Conservation (phyloP, 176 grass and related monocot genomes). For the Melocanna baccifera region DNA sequence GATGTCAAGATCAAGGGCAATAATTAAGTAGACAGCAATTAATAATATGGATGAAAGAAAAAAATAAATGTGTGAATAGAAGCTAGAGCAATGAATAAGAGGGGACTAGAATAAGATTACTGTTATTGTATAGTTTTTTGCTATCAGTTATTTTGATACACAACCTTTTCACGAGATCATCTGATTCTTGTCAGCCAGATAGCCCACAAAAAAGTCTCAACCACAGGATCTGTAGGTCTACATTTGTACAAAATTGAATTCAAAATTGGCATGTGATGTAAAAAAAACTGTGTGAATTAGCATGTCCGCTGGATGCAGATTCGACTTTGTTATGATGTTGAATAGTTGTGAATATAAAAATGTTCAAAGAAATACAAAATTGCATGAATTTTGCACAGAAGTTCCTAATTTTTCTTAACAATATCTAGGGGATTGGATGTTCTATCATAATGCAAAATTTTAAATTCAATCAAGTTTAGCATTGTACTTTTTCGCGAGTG, state of each 20-base stretch:
- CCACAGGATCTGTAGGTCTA: not conserved
- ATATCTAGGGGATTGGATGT: not conserved
- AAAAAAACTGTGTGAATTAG: not conserved
- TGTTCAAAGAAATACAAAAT: not conserved
- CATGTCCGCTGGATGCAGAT: not conserved
- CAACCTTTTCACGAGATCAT: not conserved
- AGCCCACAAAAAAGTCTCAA: not conserved
- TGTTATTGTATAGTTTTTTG: too few relatives aligned
- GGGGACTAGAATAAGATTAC: too few relatives aligned
- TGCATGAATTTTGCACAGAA: not conserved
- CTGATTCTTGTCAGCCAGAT: not conserved
- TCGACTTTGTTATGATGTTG: not conserved
- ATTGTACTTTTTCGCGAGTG: too few relatives aligned
- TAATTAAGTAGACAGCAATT: not conserved
- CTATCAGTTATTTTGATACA: not conserved
- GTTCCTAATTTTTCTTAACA: not conserved
- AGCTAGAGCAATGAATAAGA: too few relatives aligned
- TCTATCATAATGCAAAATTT: too few relatives aligned
- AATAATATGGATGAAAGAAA: too few relatives aligned
- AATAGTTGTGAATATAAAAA: not conserved
- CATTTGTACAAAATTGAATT: not conserved
- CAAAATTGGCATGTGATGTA: not conserved
- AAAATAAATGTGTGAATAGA: too few relatives aligned
- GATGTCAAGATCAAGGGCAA: not conserved
- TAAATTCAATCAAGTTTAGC: too few relatives aligned